phyloP scores from a whole-genome alignment of 1,139 yeast genomes.

The Arxiozyma slooffiae region DNA sequence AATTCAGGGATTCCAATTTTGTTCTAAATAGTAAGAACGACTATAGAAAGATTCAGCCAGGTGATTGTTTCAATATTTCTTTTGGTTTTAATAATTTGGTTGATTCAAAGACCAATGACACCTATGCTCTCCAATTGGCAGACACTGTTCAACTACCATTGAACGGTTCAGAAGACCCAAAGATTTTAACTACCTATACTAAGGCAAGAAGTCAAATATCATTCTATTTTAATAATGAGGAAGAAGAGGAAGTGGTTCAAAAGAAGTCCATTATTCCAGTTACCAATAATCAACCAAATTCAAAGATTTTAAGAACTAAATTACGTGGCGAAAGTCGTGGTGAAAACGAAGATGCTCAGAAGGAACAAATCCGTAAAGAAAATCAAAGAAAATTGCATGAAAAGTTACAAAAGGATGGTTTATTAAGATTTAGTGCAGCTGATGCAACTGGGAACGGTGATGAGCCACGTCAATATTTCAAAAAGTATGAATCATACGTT shows the following conservation, averaged over 20 bases:
- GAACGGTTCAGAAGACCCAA: constrained; percentile 46
- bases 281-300: constrained; percentile 28
- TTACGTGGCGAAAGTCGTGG: constrained; percentile 67
- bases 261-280: constrained; percentile 17
- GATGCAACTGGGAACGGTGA: constrained; percentile 62
- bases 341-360: constrained; percentile 57
- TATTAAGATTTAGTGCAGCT: constrained; percentile 63
- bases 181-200: constrained; percentile 63
- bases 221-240: constrained; percentile 75
- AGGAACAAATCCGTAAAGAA: constrained; percentile 72
- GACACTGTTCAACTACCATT: constrained; percentile 67
- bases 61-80: constrained; percentile 66
- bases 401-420: constrained; percentile 76
- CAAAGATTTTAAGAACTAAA: constrained; percentile 64
- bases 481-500: constrained; percentile 86
- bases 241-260: constrained; percentile 33
- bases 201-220: constrained; percentile 68
- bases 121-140: constrained; percentile 64
- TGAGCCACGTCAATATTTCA: constrained; percentile 59
- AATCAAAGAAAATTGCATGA: constrained; percentile 78
- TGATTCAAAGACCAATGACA: constrained; percentile 40
- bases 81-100: constrained; percentile 65
- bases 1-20: constrained; percentile 73
- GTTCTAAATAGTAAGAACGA: constrained; percentile 68
- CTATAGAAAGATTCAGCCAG: constrained; percentile 49